Percentiles rank a stretch among this genome's conserved stretches.
These are phyloP conservation scores for Botrytis hyacinthi DNA, from an alignment of 2,329 filamentous ascomycete genomes.

Conservation along the genomic window DNA sequence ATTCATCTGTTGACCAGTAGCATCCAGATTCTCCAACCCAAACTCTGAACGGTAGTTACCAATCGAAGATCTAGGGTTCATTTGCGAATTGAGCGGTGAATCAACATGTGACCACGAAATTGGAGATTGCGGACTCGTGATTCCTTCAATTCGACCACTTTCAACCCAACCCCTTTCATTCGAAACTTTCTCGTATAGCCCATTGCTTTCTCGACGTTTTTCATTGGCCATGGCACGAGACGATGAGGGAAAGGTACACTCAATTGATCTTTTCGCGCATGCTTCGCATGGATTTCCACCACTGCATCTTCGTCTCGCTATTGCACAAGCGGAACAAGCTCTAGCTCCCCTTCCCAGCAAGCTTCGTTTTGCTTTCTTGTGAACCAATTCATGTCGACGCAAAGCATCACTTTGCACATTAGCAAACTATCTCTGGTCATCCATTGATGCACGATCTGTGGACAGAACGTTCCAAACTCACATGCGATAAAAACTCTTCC, in stretches of 20 bases:
- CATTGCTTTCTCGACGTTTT: background rate
- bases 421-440: background rate
- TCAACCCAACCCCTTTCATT: background rate
- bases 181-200: background rate
- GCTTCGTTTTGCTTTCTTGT: conserved; percentile 6
- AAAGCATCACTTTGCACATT: background rate
- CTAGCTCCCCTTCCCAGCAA: conserved; percentile 10
- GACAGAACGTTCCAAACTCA: background rate
- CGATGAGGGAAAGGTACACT: background rate
- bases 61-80: background rate
- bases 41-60: background rate
- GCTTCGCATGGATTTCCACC: background rate
- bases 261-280: background rate
- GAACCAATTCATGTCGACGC: conserved; percentile 14
- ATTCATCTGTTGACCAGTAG: background rate
- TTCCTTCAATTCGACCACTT: background rate
- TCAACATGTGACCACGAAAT: background rate
- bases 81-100: background rate
- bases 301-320: conserved; percentile 6
- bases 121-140: background rate
- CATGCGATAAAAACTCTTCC: conserved; percentile 12
- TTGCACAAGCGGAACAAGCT: conserved; percentile 13
- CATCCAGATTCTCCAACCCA: background rate
- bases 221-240: background rate
- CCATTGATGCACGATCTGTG: background rate